phyloP scores from a whole-genome alignment of 768 basidiomycete genomes.

The Mrakia frigida region DNA sequence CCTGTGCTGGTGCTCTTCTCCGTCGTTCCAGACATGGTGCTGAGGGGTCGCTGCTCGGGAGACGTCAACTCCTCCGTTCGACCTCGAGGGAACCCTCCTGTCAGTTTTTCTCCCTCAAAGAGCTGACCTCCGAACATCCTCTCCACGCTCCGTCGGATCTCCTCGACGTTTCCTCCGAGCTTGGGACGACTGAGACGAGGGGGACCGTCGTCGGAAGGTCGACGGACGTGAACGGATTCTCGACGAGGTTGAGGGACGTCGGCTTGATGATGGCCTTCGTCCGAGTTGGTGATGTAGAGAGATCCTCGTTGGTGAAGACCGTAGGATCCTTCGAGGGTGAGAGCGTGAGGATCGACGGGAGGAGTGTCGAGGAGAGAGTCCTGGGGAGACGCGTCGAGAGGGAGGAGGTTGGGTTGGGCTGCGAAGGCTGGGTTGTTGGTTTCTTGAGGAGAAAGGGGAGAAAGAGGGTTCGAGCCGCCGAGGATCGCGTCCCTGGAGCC shows the following conservation, averaged over 20 bases:
- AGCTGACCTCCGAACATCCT: conserved; percentile 18
- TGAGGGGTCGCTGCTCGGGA: not conserved
- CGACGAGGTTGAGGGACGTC: not conserved
- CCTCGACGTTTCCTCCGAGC: conserved; percentile 19
- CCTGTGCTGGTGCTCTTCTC: not conserved
- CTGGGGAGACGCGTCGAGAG: conserved; percentile 15
- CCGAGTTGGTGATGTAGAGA: conserved; percentile 8
- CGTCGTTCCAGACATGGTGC: not conserved
- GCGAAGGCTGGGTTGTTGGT: not conserved
- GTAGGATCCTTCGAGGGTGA: not conserved
- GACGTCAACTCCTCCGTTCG: not conserved
- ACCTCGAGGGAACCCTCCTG: not conserved
- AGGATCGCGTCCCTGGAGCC: conserved; percentile 28
- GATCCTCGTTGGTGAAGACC: not conserved
- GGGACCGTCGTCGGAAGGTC: not conserved
- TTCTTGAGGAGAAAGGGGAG: not conserved
- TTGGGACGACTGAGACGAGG: conserved; percentile 10
- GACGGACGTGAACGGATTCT: not conserved
- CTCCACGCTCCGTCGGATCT: conserved; percentile 16
- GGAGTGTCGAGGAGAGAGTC: conserved; percentile 26
- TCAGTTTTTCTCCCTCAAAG: not conserved
- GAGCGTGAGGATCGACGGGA: conserved; percentile 15
- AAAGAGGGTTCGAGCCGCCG: conserved; percentile 11
- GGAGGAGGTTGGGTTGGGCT: not conserved
- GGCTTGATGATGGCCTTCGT: not conserved